phyloP scores from a whole-genome alignment of 805 yeast genomes.

The Barnettozyma sucrosica region DNA sequence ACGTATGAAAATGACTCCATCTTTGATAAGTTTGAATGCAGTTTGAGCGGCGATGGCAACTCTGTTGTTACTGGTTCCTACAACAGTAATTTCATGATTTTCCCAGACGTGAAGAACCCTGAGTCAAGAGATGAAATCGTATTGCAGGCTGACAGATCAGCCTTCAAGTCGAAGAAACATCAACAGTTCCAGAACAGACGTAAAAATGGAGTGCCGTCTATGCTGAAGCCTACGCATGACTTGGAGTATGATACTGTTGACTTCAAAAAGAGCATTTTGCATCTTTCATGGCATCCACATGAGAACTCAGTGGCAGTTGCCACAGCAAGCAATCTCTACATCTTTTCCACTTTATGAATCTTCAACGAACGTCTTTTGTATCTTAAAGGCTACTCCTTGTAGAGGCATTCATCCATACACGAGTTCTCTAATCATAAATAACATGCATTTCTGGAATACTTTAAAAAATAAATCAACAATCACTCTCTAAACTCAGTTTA shows the following conservation, averaged over 20 bases:
- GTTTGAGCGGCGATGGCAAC: constrained; percentile 86
- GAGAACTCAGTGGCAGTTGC: constrained; percentile 97
- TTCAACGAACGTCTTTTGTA: background rate
- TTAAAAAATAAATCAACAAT: constrained; percentile 1
- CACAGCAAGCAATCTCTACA: constrained; percentile 91
- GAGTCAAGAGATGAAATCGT: constrained; percentile 50
- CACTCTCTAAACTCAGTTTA: constrained; percentile 1
- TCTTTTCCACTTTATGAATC: constrained; percentile 63
- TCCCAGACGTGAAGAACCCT: constrained; percentile 68
- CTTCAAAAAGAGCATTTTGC: constrained; percentile 90
- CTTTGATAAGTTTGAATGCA: constrained; percentile 96
- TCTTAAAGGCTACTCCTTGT: background rate
- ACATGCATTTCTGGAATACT: constrained; percentile 3
- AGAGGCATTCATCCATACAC: background rate
- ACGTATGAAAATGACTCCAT: constrained; percentile 98
- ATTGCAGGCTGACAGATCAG: constrained; percentile 96
- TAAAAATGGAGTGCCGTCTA: constrained; percentile 31
- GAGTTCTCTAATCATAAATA: constrained; percentile 1
- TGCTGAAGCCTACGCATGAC: constrained; percentile 38
- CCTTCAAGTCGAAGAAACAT: constrained; percentile 77
- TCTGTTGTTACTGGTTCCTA: constrained; percentile 96
- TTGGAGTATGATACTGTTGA: constrained; percentile 62
- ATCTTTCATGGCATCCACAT: constrained; percentile 96
- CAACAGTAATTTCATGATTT: constrained; percentile 94
- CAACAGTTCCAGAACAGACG: constrained; percentile 22